Base-by-base conservation (phyloP, 2,329 filamentous ascomycete species). In the Aspergillus versicolor region DNA sequence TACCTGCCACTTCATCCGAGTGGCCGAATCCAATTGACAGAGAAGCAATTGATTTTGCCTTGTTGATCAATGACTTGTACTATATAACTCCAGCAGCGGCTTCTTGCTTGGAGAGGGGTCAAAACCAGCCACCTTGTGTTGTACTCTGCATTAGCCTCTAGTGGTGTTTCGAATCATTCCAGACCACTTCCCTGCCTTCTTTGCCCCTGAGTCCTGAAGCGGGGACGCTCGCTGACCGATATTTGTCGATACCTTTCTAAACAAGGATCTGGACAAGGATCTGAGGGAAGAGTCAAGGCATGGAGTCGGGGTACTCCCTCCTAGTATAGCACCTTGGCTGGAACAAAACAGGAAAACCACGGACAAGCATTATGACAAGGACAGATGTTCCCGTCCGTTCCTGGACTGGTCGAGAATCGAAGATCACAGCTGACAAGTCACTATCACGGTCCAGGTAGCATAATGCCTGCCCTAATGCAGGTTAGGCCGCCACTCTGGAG, bases 91-190 rank as follows among this genome's bases (percentile, higher is more conserved):
- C 45, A n/a, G 19, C 45, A 38, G 22, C 17, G 21, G 9, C 12
- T 38, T 27, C 59, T 60, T 52, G 30, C 9, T 42, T 0, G n/a
- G 15, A 34, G 38, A 17, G 22, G 34, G 37, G 24, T 27, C 21
- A 24, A 40, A 37, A 13, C 34, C 41, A 34, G 47, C 47, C 43
- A 47, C 54, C 30, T 47, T 44, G 27, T 24, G 24, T 5, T 32
- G 11, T 46, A 21, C 22, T 12, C 12, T 5, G 47, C 44, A 30
- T 22, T 52, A 52, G 54, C 54, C 47, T 46, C 40, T 19, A 30
- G 17, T 22, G 41, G 47, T 42, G 42, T 47, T 42, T 47, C 24
- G 17, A 56, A 46, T 47, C 19, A 30, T 56, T 51, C 53, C 45
- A 55, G 45, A 49, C n/a, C n/a, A 27, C 13, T 47, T 47, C 24